Conservation (phyloP, 768 basidiomycete species). For the Omphalotus guepiniiformis region DNA sequence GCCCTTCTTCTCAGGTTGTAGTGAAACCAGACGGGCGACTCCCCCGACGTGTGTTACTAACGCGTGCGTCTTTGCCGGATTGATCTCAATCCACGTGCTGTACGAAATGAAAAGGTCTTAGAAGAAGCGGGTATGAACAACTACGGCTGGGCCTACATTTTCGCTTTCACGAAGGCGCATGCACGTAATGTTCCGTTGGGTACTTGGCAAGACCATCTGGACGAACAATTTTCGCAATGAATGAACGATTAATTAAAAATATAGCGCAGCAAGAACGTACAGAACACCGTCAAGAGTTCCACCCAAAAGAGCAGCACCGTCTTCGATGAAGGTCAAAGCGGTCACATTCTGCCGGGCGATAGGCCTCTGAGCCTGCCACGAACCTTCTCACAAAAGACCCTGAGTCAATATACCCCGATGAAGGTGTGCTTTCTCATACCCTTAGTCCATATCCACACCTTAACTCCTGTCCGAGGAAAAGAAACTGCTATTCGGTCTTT, state of each 20-base stretch:
- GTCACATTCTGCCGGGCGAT: constrained; percentile 64
- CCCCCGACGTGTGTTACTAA: constrained; percentile 51
- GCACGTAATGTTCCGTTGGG: constrained; percentile 63
- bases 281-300: constrained; percentile 68
- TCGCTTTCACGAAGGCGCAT: constrained; percentile 52
- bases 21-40: constrained; percentile 45
- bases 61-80: constrained; percentile 42
- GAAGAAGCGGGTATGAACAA: not conserved
- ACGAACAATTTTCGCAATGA: not conserved
- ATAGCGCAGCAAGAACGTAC: constrained; percentile 29
- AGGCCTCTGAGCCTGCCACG: constrained; percentile 61
- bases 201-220: constrained; percentile 65
- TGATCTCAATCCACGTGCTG: constrained; percentile 54
- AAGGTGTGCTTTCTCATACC: constrained; percentile 30
- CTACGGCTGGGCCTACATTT: constrained; percentile 44
- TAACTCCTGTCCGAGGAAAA: constrained; percentile 54
- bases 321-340: constrained; percentile 57
- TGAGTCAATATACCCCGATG: not conserved
- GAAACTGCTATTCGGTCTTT: constrained; percentile 61
- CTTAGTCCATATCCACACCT: constrained; percentile 59
- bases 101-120: not conserved
- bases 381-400: constrained; percentile 32
- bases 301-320: constrained; percentile 59
- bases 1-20: constrained; percentile 48
- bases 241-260: not conserved